Evolutionary conservation across 371 early-diverging fungal species (phyloP), one percentile per base, ranked within the genome.

Genomic region (Mucor sp.): DNA sequence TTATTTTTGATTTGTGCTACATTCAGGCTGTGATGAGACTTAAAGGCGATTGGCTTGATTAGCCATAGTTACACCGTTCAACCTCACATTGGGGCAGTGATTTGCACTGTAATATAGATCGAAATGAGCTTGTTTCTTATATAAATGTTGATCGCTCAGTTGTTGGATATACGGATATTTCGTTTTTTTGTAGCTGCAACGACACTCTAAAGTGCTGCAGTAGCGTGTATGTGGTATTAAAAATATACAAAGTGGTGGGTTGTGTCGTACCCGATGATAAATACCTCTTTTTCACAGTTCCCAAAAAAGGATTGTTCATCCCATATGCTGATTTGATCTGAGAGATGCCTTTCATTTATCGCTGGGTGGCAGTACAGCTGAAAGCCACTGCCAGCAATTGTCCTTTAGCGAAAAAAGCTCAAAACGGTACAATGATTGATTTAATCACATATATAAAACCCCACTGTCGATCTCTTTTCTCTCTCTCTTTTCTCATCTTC

Each of bases 21-120:
- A 41, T 37, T 17, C n/a, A 33, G 17, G 17, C 15, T 28, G 32
- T 30, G 5, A 30, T 68, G 68, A 35, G 68, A 5, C 57, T 68
- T 58, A 68, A 58, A 60, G 30, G 68, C 68, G 47, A 68, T 68
- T 68, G 68, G 68, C 59, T 58, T 58, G 63, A 48, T 63, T 58
- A 39, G n/a, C 27, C 43, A 9, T 47, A 15, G 58, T 65, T 56
- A 57, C 23, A 56, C 56, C 39, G n/a, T 35, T 11, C 28, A 8
- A 39, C n/a, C 32, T 44, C 27, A 53, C 35, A 48, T 62, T 35
- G 6, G 48, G 33, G 27, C 2, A 62, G 11, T 4, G 53, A 33
- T 25, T n/a, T 64, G 55, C 30, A 30, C 21, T 50, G 30, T 15
- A 23, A 35, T 23, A 53, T 25, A 15, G 8, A 33, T 33, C 12